Conservation (phyloP, 208 protist species). For the Trypanosoma rangeli region DNA sequence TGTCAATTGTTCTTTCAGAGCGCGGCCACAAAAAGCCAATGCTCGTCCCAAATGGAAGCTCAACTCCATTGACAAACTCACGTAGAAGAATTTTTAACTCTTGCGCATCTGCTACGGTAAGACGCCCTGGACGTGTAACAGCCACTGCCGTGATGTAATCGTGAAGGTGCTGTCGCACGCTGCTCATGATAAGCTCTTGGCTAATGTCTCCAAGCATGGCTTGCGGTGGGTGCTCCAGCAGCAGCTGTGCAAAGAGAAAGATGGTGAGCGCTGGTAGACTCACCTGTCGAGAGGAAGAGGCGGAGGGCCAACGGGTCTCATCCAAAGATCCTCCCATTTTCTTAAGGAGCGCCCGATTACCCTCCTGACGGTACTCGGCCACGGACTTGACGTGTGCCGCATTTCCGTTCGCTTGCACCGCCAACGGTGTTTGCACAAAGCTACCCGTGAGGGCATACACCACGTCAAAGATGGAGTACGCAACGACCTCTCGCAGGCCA, state of each 20-base stretch:
- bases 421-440: conserved; percentile 60
- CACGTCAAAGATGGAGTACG: conserved; percentile 86
- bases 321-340: conserved; percentile 87
- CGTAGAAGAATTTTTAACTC: conserved; percentile 84
- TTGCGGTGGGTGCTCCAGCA: conserved; percentile 70
- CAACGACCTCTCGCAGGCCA: conserved; percentile 57
- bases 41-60: conserved; percentile 85
- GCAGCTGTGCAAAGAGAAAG: conserved; percentile 81
- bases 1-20: conserved; percentile 82
- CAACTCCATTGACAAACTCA: conserved; percentile 82
- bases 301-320: conserved; percentile 63
- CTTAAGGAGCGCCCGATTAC: conserved; percentile 69
- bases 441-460: conserved; percentile 82
- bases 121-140: conserved; percentile 58
- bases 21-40: conserved; percentile 79
- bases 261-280: conserved; percentile 79
- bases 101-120: conserved; percentile 72
- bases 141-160: conserved; percentile 84
- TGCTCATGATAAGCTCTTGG: conserved; percentile 55
- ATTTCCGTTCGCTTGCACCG: conserved; percentile 40
- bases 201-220: conserved; percentile 40
- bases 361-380: conserved; percentile 81
- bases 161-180: conserved; percentile 78
- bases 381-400: conserved; percentile 33
- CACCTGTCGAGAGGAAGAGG: conserved; percentile 67